Base-by-base conservation (phyloP, 352 stramenopile species). In the Phytopythium litorale region DNA sequence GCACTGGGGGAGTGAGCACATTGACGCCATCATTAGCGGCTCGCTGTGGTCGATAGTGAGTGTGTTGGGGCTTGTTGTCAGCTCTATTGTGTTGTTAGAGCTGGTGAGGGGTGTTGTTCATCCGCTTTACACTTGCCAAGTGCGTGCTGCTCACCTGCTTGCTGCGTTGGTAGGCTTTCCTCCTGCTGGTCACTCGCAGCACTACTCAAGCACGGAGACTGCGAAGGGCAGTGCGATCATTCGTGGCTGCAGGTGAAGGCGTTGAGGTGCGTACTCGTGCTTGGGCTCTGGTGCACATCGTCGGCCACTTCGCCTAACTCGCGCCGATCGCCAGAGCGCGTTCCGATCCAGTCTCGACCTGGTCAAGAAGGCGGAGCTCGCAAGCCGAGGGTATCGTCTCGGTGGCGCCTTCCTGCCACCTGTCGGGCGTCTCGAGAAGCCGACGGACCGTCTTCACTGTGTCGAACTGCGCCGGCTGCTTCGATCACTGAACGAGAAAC, bases 311-410 rank as follows among this genome's bases (percentile, higher is more conserved):
- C 1, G 11, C 33, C 48, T 23, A 32, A 54, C 48, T 38, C 15
- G 25, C 11, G 19, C 60, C 2, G 25, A 21, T 7, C 30, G 7
- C 15, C 6, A 85, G 30, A 16, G 35, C 1, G 56, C 64, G 18
- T 91, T 79, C 52, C 55, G 58, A 25, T 30, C 42, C 9, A 77
- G 60, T 60, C 49, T 91, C 37, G 66, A 71, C 19, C 25, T 85
- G 13, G 65, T 89, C 42, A 91, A 91, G 65, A 79, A 73, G 25
- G 79, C 74, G 12, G 82, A 91, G 55, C 40, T 87, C 30, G 78
- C 75, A 9, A 74, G 72, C 46, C 72, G 75, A 28, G 79, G 79
- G 2, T 89, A 85, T 52, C 74, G 71, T 9, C 65, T 91, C 12
- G 78, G 78, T 13, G 32, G 50, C 19, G 58, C 72, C 19, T 64